A percentile compares a stretch with the other conserved stretches of the same genome.
phyloP scores from a whole-genome alignment of 83 land plant species.

The Picea abies region DNA sequence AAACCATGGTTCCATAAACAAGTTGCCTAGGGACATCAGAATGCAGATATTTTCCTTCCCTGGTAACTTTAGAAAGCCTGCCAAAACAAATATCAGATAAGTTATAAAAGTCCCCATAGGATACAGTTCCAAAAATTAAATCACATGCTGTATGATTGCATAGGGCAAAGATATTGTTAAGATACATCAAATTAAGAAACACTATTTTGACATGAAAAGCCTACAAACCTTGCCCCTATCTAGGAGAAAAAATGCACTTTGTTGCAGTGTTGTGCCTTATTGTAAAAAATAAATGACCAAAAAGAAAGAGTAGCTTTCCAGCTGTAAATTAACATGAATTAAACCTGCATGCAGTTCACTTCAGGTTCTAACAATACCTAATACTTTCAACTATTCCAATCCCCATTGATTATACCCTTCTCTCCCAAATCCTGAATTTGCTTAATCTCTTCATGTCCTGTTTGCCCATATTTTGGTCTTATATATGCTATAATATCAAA shows the following conservation, averaged over 20 bases:
- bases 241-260: not conserved
- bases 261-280: not conserved
- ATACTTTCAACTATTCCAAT: not conserved
- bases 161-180: too few relatives aligned
- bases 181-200: not conserved
- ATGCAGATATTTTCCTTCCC: slow-evolving; percentile 76
- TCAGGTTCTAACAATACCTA: not conserved
- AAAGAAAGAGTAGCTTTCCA: not conserved
- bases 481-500: not conserved
- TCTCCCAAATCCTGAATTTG: not conserved
- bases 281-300: not conserved
- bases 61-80: slow-evolving; percentile 89
- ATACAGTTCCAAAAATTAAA: not conserved
- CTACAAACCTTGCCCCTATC: not conserved
- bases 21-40: slow-evolving; percentile 90
- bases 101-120: not conserved
- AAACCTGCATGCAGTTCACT: not conserved
- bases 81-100: not conserved
- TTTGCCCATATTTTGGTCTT: not conserved
- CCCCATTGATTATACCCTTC: not conserved
- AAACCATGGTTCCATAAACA: slow-evolving; percentile 97
- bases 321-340: not conserved
- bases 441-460: not conserved
- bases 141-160: too few relatives aligned
- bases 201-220: not conserved